These are phyloP conservation scores for Colletotrichum eleusines DNA, from an alignment of 2,329 filamentous ascomycete genomes.

Conservation along the genomic window DNA sequence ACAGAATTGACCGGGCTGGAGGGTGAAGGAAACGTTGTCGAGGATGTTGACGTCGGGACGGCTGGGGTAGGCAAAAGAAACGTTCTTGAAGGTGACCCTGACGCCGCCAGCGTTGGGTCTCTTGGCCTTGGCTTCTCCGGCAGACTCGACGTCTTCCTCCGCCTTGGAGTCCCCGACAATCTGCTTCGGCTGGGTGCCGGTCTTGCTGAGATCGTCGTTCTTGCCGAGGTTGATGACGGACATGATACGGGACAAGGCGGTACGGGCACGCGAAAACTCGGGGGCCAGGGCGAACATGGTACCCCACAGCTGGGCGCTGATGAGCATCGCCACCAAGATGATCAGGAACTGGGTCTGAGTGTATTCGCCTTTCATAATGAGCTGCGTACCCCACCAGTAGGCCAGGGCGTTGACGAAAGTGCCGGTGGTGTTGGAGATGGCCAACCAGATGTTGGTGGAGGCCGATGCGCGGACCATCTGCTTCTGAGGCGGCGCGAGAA, in stretches of 20 bases:
- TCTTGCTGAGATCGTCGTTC: conserved; percentile 48
- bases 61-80: conserved; percentile 72
- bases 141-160: conserved; percentile 60
- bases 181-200: conserved; percentile 24
- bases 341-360: conserved; percentile 71
- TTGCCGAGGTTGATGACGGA: conserved; percentile 48
- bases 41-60: conserved; percentile 66
- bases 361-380: conserved; percentile 69
- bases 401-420: conserved; percentile 73
- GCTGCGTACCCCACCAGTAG: conserved; percentile 76
- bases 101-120: conserved; percentile 45
- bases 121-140: conserved; percentile 44
- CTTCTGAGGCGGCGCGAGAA: conserved; percentile 41
- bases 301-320: conserved; percentile 71
- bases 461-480: conserved; percentile 43
- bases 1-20: conserved; percentile 54
- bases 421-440: conserved; percentile 61
- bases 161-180: conserved; percentile 54
- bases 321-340: conserved; percentile 70
- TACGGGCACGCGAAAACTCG: conserved; percentile 69
- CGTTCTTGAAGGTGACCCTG: conserved; percentile 64
- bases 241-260: conserved; percentile 62
- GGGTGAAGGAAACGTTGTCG: conserved; percentile 52
- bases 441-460: conserved; percentile 59
- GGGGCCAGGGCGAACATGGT: conserved; percentile 75